These are phyloP conservation scores for Pseudocercospora vitis DNA, from an alignment of 2,329 filamentous ascomycete genomes.

Conservation along the genomic window DNA sequence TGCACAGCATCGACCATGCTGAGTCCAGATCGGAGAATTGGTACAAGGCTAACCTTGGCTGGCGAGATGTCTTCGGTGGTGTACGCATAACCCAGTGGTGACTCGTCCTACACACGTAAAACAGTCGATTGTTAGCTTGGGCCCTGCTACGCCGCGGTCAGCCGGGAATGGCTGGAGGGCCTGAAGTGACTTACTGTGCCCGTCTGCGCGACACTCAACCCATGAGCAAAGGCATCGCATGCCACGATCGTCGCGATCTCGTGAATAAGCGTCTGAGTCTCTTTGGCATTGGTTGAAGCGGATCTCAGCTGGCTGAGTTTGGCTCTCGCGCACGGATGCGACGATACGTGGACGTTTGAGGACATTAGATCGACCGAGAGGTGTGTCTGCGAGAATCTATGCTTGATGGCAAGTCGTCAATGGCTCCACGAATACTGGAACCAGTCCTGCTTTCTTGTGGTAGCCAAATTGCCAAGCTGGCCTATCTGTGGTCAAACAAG, in stretches of 20 bases:
- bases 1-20: conserved; percentile 88
- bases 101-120: conserved; percentile 60
- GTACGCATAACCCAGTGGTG: conserved; percentile 76
- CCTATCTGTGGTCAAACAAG: background rate
- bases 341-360: conserved; percentile 69
- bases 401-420: background rate
- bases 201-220: conserved; percentile 57
- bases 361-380: conserved; percentile 15
- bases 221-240: conserved; percentile 72
- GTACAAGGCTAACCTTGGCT: conserved; percentile 73
- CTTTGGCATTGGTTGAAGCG: conserved; percentile 64
- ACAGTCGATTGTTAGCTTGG: conserved; percentile 12
- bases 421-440: too few relatives aligned
- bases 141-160: conserved; percentile 27
- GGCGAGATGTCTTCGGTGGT: conserved; percentile 64
- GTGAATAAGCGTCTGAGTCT: conserved; percentile 79
- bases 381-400: too few relatives aligned
- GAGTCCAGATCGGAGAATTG: conserved; percentile 87
- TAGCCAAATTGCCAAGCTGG: too few relatives aligned
- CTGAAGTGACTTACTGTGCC: conserved; percentile 60
- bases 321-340: conserved; percentile 79
- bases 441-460: too few relatives aligned
- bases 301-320: conserved; percentile 91
- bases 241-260: conserved; percentile 82
- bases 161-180: conserved; percentile 25